Evolutionary conservation across 2,329 filamentous ascomycete genomes (phyloP).

Genomic region (Aureobasidium mangrovei): DNA sequence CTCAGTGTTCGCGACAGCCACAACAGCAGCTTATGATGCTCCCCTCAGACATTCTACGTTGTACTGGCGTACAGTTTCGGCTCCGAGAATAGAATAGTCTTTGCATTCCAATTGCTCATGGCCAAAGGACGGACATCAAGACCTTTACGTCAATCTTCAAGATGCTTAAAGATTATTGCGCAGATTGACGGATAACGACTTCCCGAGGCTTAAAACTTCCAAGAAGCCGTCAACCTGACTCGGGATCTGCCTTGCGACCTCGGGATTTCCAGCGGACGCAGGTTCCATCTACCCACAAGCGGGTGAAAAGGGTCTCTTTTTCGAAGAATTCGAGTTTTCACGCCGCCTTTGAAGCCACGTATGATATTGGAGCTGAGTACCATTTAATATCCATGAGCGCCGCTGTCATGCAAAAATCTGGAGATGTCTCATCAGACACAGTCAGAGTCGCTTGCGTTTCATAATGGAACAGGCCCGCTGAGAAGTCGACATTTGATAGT

Average conservation of each 20-base stretch:
- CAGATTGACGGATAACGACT: not conserved
- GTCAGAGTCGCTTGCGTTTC: not conserved
- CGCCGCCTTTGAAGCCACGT: not conserved
- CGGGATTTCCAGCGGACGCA: not conserved
- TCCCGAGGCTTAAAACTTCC: not conserved
- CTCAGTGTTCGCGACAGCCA: no score
- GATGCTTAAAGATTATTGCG: no score
- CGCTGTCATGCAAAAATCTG: slow-evolving; percentile 8
- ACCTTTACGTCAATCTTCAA: no score
- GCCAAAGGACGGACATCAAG: no score
- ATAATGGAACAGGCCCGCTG: not conserved
- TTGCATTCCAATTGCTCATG: no score
- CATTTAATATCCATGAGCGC: not conserved
- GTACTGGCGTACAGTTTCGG: no score
- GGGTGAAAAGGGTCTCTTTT: not conserved
- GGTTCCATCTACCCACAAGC: not conserved
- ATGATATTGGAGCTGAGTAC: no score
- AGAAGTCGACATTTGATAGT: not conserved
- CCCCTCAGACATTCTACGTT: no score
- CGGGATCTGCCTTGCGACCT: not conserved
- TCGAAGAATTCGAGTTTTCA: not conserved
- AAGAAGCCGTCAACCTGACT: not conserved
- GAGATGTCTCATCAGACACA: slow-evolving; percentile 6
- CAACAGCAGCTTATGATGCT: no score
- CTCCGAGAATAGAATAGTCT: no score